These are phyloP conservation scores for Lasiodiplodia theobromae DNA, from an alignment of 2,329 filamentous ascomycete genomes.

Conservation along the genomic window DNA sequence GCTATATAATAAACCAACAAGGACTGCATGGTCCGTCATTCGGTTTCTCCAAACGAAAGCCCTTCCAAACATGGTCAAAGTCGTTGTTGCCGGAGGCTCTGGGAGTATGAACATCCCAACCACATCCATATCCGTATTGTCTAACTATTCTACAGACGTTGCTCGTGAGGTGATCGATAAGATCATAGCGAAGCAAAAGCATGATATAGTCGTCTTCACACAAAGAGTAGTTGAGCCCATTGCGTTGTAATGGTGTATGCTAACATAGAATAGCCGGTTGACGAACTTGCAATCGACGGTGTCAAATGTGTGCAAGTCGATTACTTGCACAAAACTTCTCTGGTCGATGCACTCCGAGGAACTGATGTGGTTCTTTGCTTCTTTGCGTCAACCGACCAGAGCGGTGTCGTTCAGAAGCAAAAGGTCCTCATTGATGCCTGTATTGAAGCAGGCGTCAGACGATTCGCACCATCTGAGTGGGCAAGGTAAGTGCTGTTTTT, in stretches of 20 bases:
- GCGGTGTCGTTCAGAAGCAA: constrained; percentile 36
- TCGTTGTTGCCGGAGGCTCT: constrained; percentile 46
- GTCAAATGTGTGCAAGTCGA: constrained; percentile 53
- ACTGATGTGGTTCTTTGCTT: constrained; percentile 64
- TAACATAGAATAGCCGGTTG: constrained; percentile 30
- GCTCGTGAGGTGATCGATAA: constrained; percentile 61
- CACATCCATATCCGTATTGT: no score
- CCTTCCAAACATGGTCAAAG: constrained; percentile 36
- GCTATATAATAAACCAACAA: no score
- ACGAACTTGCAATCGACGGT: constrained; percentile 31
- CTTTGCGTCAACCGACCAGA: constrained; percentile 42
- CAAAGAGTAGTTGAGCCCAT: constrained; percentile 49
- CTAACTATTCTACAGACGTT: constrained; percentile 52
- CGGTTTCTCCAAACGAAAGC: no score
- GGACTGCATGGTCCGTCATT: no score
- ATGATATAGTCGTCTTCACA: constrained; percentile 61
- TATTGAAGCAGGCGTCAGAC: constrained; percentile 46
- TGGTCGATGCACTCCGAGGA: constrained; percentile 53
- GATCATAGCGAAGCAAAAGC: constrained; percentile 57
- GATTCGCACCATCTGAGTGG: constrained; percentile 42
- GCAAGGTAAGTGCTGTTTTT: constrained; percentile 45
- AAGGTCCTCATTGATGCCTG: constrained; percentile 50
- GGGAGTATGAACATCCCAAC: constrained; percentile 30
- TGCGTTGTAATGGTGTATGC: not conserved
- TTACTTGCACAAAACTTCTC: constrained; percentile 51